Percentiles rank a stretch among this genome's conserved stretches.
These are phyloP conservation scores for Fragilariopsis cylindrus DNA, from an alignment of 108 stramenopile species.

Conservation along the genomic window DNA sequence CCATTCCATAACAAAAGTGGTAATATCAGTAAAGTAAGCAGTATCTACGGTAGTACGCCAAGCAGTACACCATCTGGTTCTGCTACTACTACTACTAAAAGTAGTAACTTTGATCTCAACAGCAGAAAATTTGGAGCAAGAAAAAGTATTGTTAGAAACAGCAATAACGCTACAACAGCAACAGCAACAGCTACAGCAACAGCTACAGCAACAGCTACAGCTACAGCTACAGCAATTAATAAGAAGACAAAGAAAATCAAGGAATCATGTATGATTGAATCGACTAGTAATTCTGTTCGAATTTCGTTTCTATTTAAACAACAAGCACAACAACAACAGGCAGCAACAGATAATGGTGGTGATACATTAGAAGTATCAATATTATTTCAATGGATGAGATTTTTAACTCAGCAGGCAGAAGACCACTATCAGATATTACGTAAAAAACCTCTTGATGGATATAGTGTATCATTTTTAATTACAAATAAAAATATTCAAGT, in stretches of 20 bases:
- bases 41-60: too few species aligned
- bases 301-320: slow-evolving; percentile 26
- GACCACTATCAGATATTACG: slow-evolving; percentile 11
- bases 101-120: too few species aligned
- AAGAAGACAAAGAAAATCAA: background rate
- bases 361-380: slow-evolving; percentile 21
- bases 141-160: too few species aligned
- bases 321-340: slow-evolving; percentile 2
- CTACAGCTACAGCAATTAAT: too few species aligned
- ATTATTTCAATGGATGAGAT: slow-evolving; percentile 18
- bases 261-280: slow-evolving; percentile 25
- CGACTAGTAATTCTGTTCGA: slow-evolving; percentile 26
- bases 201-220: too few species aligned
- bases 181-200: too few species aligned
- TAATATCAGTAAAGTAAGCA: too few species aligned
- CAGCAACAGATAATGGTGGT: background rate
- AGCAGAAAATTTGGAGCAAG: too few species aligned
- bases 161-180: too few species aligned
- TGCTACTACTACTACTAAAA: too few species aligned
- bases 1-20: background rate
- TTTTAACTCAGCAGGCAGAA: slow-evolving; percentile 8
- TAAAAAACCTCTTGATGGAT: slow-evolving; percentile 21
- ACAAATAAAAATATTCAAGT: slow-evolving; percentile 8
- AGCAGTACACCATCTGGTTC: too few species aligned
- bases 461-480: slow-evolving; percentile 24